Percentiles rank a stretch among this genome's conserved stretches.
Conservation (phyloP, 441 rosid genomes). For the Bruguiera hainesii region DNA sequence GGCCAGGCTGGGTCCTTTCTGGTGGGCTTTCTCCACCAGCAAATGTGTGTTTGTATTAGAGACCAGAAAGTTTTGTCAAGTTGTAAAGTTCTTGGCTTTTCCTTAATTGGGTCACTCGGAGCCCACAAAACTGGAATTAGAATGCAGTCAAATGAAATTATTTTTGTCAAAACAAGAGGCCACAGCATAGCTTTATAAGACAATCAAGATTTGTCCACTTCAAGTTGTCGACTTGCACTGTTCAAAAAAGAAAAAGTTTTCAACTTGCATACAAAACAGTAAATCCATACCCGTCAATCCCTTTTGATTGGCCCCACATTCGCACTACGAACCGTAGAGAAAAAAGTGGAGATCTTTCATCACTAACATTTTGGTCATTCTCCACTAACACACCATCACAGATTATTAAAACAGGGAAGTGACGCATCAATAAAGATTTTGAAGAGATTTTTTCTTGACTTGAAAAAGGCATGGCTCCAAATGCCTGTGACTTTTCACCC, state of each 20-base stretch:
- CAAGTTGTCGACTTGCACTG: too few species aligned
- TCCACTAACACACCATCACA: conserved; percentile 40
- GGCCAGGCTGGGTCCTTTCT: too few species aligned
- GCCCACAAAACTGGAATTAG: conserved; percentile 20
- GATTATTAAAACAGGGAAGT: conserved; percentile 18
- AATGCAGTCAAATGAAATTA: conserved; percentile 1
- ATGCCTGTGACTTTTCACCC: conserved; percentile 17
- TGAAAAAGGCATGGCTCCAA: conserved; percentile 29
- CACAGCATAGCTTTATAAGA: conserved; percentile 20
- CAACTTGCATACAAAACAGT: conserved; percentile 36
- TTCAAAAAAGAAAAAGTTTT: conserved; percentile 27
- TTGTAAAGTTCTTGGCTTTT: too few species aligned
- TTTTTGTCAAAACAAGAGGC: conserved; percentile 17
- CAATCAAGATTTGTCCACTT: conserved; percentile 12
- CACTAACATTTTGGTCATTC: conserved; percentile 35
- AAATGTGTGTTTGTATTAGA: too few species aligned
- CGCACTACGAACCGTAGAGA: conserved; percentile 36
- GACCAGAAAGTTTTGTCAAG: too few species aligned
- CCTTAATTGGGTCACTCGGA: conserved; percentile 19
- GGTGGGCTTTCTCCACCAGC: too few species aligned
- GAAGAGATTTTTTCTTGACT: conserved; percentile 22
- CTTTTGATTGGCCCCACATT: conserved; percentile 40
- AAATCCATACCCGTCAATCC: conserved; percentile 29
- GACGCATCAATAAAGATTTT: conserved; percentile 29
- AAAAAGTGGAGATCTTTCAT: conserved; percentile 21